These are phyloP conservation scores for Zygoascus bituminiphila DNA, from an alignment of 805 yeast genomes.

Conservation along the genomic window DNA sequence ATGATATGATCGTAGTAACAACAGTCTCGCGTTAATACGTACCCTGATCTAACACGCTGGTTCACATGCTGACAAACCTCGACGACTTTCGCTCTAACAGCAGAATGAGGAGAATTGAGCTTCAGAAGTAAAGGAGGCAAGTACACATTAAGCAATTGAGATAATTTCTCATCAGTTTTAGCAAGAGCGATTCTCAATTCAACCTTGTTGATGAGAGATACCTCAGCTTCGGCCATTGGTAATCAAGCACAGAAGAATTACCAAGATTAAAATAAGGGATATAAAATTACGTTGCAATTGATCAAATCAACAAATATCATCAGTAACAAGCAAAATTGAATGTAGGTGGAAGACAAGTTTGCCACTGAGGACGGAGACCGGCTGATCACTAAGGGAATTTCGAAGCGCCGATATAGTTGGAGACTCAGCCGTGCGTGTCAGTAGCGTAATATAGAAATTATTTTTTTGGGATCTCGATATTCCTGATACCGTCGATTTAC, in stretches of 20 bases:
- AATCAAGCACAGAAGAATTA: too few species aligned
- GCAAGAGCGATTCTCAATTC: conserved; percentile 79
- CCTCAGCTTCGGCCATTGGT: conserved; percentile 20
- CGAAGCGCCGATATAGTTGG: neutral
- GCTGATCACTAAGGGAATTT: neutral
- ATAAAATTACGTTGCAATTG: too few species aligned
- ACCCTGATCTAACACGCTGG: conserved; percentile 48
- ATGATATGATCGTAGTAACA: too few species aligned
- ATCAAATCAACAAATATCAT: too few species aligned
- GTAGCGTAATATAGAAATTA: too few species aligned
- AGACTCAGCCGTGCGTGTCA: neutral
- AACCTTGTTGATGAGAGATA: conserved; percentile 44
- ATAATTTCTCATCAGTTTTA: conserved; percentile 54
- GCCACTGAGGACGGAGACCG: neutral
- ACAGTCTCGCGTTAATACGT: too few species aligned
- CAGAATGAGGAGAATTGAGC: conserved; percentile 57
- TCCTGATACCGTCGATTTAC: too few species aligned
- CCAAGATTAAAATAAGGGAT: too few species aligned
- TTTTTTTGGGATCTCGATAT: too few species aligned
- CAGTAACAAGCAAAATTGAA: too few species aligned
- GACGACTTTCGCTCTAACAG: conserved; percentile 60
- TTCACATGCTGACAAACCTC: conserved; percentile 59
- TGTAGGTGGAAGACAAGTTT: too few species aligned
- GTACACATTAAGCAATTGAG: conserved; percentile 50
- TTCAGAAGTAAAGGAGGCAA: conserved; percentile 74